Evolutionary conservation across 306 rosid genomes (phyloP).

Genomic region (Trifolium dubium): DNA sequence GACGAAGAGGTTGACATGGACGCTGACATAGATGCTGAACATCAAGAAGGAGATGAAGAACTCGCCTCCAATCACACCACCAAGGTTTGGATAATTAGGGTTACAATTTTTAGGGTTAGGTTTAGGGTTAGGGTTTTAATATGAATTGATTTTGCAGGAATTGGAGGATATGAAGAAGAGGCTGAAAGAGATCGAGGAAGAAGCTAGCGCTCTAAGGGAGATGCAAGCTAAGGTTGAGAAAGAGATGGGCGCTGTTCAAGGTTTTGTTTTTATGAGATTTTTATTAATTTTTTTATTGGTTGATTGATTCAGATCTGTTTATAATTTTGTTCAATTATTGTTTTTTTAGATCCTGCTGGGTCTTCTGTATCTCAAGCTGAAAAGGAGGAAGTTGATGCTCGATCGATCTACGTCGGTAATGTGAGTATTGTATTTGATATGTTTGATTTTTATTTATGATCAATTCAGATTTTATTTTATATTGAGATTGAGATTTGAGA

Average conservation of each 20-base stretch:
- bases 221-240: constrained; percentile 99
- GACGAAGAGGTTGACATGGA: constrained; percentile 52
- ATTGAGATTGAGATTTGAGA: background rate
- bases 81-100: constrained; percentile 27
- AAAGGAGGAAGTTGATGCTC: constrained; percentile 96
- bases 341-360: constrained; percentile 66
- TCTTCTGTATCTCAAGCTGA: constrained; percentile 88
- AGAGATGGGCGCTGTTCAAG: constrained; percentile 98
- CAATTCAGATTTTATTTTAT: constrained; percentile 1
- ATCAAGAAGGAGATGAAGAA: constrained; percentile 39
- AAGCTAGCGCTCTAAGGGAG: constrained; percentile 94
- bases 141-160: constrained; percentile 52
- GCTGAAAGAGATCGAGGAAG: constrained; percentile 97
- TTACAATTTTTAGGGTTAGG: background rate
- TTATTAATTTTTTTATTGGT: too few relatives aligned
- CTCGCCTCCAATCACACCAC: constrained; percentile 38
- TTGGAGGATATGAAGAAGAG: constrained; percentile 99
- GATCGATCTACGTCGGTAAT: constrained; percentile 98
- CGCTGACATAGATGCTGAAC: constrained; percentile 39
- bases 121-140: background rate
- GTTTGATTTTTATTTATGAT: constrained; percentile 19
- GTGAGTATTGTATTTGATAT: constrained; percentile 72
- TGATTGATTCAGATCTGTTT: constrained; percentile 33
- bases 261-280: constrained; percentile 8
- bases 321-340: background rate